phyloP scores from a whole-genome alignment of 768 basidiomycete species.

The Leccinum imitatum region DNA sequence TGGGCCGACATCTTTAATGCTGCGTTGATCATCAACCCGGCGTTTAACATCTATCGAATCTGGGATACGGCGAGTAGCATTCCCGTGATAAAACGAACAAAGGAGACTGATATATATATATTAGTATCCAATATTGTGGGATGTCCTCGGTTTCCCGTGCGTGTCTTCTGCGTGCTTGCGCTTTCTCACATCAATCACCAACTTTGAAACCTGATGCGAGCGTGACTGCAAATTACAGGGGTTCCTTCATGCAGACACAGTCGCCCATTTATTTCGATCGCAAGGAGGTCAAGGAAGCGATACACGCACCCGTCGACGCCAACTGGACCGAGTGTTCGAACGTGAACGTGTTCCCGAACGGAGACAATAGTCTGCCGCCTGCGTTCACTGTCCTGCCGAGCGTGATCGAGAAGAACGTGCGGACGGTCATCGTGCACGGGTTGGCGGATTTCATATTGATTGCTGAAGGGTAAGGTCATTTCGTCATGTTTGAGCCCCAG shows the following conservation, averaged over 20 bases:
- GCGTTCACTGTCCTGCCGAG: slow-evolving; percentile 65
- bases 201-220: too few relatives aligned
- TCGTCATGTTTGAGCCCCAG: not conserved
- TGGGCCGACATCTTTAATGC: slow-evolving; percentile 67
- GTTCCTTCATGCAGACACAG: slow-evolving; percentile 55
- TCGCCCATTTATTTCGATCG: slow-evolving; percentile 71
- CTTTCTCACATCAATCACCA: too few relatives aligned
- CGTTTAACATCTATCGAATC: slow-evolving; percentile 76
- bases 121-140: slow-evolving; percentile 67
- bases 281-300: slow-evolving; percentile 58
- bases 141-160: slow-evolving; percentile 80
- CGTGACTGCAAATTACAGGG: slow-evolving; percentile 34
- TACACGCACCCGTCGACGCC: slow-evolving; percentile 60
- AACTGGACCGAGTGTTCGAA: slow-evolving; percentile 62
- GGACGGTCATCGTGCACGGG: slow-evolving; percentile 70
- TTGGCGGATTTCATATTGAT: slow-evolving; percentile 73
- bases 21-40: slow-evolving; percentile 64
- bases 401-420: slow-evolving; percentile 72
- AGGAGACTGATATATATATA: not conserved
- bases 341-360: slow-evolving; percentile 57
- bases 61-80: slow-evolving; percentile 55
- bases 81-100: not conserved
- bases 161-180: slow-evolving; percentile 17
- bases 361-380: slow-evolving; percentile 61
- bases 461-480: slow-evolving; percentile 59